These are phyloP conservation scores for Trametes cinnabarina DNA, from an alignment of 768 basidiomycete species.

Conservation along the genomic window DNA sequence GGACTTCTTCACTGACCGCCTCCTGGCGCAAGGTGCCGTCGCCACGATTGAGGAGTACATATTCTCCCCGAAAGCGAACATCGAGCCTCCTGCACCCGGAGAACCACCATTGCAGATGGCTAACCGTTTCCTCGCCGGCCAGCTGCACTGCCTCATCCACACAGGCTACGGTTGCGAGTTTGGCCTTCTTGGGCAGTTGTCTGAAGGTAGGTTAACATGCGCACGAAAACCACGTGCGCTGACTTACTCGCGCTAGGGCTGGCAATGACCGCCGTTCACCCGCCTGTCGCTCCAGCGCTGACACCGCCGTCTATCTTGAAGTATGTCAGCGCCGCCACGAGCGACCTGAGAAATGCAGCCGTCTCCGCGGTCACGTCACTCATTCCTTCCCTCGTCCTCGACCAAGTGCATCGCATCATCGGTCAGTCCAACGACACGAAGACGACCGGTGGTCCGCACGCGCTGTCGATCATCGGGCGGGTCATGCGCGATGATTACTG, in stretches of 20 bases:
- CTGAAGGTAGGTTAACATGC: constrained; percentile 46
- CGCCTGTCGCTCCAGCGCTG: constrained; percentile 1
- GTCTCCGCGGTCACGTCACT: constrained; percentile 6
- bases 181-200: constrained; percentile 51
- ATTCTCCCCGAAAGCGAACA: constrained; percentile 40
- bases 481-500: constrained; percentile 18
- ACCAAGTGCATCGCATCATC: neutral
- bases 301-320: constrained; percentile 9
- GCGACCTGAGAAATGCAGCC: constrained; percentile 1
- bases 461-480: constrained; percentile 15
- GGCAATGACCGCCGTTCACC: constrained; percentile 21
- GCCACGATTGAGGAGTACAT: constrained; percentile 55
- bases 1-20: constrained; percentile 45
- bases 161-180: constrained; percentile 62
- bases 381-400: constrained; percentile 11
- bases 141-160: constrained; percentile 64
- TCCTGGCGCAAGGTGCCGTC: constrained; percentile 42
- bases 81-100: constrained; percentile 13
- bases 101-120: constrained; percentile 50
- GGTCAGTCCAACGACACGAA: neutral
- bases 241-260: constrained; percentile 3
- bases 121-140: constrained; percentile 49
- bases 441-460: constrained; percentile 6
- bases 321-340: constrained; percentile 40
- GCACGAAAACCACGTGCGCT: neutral